These are phyloP conservation scores for Myrica gale DNA, from an alignment of 306 rosid species.

Conservation along the genomic window DNA sequence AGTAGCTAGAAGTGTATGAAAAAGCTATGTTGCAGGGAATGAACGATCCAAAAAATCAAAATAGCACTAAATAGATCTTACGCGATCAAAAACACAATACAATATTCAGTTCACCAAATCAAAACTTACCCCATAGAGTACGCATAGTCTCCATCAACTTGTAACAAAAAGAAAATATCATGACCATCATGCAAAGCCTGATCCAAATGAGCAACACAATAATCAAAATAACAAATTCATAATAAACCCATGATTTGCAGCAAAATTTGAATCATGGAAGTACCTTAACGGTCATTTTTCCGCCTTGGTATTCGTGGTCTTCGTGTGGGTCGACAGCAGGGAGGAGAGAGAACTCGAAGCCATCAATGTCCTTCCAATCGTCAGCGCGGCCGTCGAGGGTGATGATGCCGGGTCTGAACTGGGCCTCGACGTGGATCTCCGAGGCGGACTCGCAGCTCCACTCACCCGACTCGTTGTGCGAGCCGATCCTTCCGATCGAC, in stretches of 20 bases:
- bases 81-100: neutral
- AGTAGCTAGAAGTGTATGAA: neutral
- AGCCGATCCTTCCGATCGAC: conserved; percentile 44
- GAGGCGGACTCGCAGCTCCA: conserved; percentile 78
- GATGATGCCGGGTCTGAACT: conserved; percentile 63
- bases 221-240: neutral
- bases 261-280: conserved; percentile 1
- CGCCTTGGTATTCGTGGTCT: conserved; percentile 66
- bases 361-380: conserved; percentile 86
- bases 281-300: conserved; percentile 84
- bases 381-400: conserved; percentile 90
- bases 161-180: conserved; percentile 72
- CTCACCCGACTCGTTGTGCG: conserved; percentile 76
- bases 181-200: conserved; percentile 91
- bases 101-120: conserved; percentile 9
- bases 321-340: conserved; percentile 84
- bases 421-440: conserved; percentile 58
- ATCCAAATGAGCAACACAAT: neutral
- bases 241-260: neutral
- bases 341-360: conserved; percentile 70
- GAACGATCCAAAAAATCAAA: neutral
- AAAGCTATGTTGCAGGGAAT: neutral
- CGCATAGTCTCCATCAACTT: conserved; percentile 73
- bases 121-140: conserved; percentile 73
- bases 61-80: neutral